These are phyloP conservation scores for Epichloe gansuensis DNA, from an alignment of 2,329 filamentous ascomycete species.

Conservation along the genomic window DNA sequence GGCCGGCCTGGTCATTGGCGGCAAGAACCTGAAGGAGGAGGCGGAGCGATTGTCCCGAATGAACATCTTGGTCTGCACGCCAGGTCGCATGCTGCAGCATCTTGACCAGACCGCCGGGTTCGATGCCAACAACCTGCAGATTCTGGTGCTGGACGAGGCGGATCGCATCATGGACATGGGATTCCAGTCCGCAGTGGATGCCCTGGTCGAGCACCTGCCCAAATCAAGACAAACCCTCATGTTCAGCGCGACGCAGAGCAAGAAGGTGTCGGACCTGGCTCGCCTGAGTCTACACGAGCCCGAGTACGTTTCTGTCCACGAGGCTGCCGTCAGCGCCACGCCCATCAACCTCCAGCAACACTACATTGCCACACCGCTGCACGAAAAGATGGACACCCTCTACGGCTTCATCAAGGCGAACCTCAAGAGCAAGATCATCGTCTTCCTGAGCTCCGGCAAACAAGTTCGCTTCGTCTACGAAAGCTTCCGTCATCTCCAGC, in stretches of 20 bases:
- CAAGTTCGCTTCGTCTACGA: constrained; percentile 96
- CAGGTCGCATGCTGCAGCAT: constrained; percentile 89
- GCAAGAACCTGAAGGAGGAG: constrained; percentile 79
- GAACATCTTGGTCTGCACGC: constrained; percentile 96
- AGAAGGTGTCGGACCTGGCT: constrained; percentile 82
- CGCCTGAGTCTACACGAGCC: constrained; percentile 78
- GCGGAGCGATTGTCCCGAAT: constrained; percentile 73
- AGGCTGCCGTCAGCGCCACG: constrained; percentile 66
- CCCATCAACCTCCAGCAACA: constrained; percentile 78
- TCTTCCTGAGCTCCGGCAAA: constrained; percentile 91
- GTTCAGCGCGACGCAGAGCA: constrained; percentile 94
- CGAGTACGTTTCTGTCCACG: constrained; percentile 90
- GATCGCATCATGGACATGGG: constrained; percentile 98
- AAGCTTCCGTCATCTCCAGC: constrained; percentile 81
- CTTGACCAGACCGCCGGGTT: constrained; percentile 86
- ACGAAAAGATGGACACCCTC: constrained; percentile 81
- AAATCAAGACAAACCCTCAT: constrained; percentile 78
- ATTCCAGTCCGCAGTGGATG: constrained; percentile 81
- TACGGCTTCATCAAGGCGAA: constrained; percentile 89
- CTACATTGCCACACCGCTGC: constrained; percentile 73
- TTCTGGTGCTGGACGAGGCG: constrained; percentile 89
- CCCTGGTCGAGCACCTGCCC: constrained; percentile 83
- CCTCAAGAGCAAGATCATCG: constrained; percentile 85
- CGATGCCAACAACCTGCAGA: constrained; percentile 79
- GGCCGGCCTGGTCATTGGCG: constrained; percentile 85